Conservation (phyloP, 2,329 filamentous ascomycete genomes). For the Pestalotiopsis fici region DNA sequence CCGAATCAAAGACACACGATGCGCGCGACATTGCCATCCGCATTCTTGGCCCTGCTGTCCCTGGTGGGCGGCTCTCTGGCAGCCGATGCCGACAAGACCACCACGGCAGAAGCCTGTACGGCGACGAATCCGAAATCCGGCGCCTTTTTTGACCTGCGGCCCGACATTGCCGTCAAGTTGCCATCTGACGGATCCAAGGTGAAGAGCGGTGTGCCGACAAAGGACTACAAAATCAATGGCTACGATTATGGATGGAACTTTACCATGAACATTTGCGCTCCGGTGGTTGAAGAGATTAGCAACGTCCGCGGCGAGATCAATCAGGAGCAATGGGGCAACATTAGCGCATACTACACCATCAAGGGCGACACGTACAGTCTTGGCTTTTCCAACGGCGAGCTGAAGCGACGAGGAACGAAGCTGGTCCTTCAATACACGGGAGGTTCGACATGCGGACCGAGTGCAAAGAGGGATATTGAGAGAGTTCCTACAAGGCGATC, state of each 20-base stretch:
- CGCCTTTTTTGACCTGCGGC: conserved; percentile 60
- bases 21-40: conserved; percentile 23
- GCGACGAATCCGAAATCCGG: conserved; percentile 53
- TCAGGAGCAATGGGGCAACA: conserved; percentile 64
- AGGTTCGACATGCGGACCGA: conserved; percentile 70
- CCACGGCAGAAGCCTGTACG: conserved; percentile 52
- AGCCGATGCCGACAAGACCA: conserved; percentile 37
- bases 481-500: conserved; percentile 24
- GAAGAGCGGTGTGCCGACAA: conserved; percentile 35
- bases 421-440: conserved; percentile 76
- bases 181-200: conserved; percentile 44
- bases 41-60: conserved; percentile 30
- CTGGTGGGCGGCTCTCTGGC: conserved; percentile 33
- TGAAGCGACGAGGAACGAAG: conserved; percentile 68
- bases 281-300: conserved; percentile 68
- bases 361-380: conserved; percentile 72
- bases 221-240: conserved; percentile 66
- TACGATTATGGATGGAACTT: conserved; percentile 82
- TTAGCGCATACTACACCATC: conserved; percentile 75
- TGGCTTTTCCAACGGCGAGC: conserved; percentile 62
- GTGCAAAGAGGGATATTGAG: conserved; percentile 34
- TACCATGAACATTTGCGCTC: conserved; percentile 78
- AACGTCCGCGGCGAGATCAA: conserved; percentile 64
- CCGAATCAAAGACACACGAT: conserved; percentile 15
- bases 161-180: conserved; percentile 48